Evolutionary conservation across 192 early-diverging fungal species (phyloP).

Genomic region (Coemansia sp.): DNA sequence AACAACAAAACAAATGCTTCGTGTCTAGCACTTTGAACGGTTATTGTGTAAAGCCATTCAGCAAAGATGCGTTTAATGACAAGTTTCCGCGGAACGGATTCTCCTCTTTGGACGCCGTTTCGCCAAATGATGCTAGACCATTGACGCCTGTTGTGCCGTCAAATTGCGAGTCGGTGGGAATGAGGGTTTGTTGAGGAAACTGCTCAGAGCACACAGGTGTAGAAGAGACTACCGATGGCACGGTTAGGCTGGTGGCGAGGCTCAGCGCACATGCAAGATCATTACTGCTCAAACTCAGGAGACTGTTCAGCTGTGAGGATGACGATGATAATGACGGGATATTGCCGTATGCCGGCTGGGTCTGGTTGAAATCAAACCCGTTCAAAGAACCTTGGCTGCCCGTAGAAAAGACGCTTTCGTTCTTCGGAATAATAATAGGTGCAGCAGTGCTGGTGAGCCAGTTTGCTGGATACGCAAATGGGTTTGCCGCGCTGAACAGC

Average conservation of each 20-base stretch:
- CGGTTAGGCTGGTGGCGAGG: not conserved
- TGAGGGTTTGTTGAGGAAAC: not conserved
- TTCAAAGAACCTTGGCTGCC: not conserved
- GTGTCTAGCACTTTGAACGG: not conserved
- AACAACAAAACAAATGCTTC: not conserved
- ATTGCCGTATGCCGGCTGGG: not conserved
- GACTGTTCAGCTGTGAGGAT: not conserved
- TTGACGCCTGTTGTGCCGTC: not conserved
- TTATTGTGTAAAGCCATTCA: constrained; percentile 6
- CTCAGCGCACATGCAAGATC: constrained; percentile 1
- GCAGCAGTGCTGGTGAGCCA: constrained; percentile 5
- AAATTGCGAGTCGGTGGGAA: not conserved
- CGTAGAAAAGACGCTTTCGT: not conserved
- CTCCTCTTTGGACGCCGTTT: not conserved
- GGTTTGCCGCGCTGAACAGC: not conserved
- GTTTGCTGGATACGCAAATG: constrained; percentile 5
- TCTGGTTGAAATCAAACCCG: not conserved
- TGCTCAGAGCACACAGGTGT: not conserved
- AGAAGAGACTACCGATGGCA: not conserved
- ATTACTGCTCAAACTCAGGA: not conserved
- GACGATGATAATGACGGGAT: not conserved
- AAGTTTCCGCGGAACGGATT: not conserved
- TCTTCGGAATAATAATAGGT: not conserved
- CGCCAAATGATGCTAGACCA: not conserved
- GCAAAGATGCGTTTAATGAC: not conserved